These are phyloP conservation scores for Kodamaea anthophila DNA, from an alignment of 1,139 yeast genomes.

Conservation along the genomic window DNA sequence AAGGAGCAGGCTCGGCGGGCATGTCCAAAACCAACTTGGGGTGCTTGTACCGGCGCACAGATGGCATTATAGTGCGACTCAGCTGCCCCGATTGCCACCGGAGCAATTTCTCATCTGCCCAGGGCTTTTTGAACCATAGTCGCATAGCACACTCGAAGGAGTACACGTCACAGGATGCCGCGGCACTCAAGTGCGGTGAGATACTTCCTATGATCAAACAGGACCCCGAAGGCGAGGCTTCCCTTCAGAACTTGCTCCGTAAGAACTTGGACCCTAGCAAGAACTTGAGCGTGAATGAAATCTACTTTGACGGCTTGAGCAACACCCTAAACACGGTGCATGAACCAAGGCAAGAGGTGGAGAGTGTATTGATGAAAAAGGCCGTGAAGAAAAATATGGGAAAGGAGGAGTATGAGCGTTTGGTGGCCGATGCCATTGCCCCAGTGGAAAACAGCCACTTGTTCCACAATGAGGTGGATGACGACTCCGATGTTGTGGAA, in stretches of 20 bases:
- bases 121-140: conserved; percentile 74
- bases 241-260: conserved; percentile 36
- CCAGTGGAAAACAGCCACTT: conserved; percentile 23
- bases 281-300: conserved; percentile 34
- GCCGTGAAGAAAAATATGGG: conserved; percentile 21
- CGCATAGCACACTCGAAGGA: conserved; percentile 70
- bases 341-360: conserved; percentile 4
- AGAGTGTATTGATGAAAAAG: conserved; percentile 26
- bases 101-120: conserved; percentile 69
- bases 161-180: conserved; percentile 68
- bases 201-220: conserved; percentile 53
- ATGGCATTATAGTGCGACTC: conserved; percentile 62
- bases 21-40: conserved; percentile 26
- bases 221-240: conserved; percentile 49
- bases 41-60: conserved; percentile 65
- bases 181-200: conserved; percentile 66
- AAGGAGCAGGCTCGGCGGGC: conserved; percentile 6
- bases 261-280: conserved; percentile 36
- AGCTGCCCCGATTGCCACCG: conserved; percentile 66
- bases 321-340: conserved; percentile 16
- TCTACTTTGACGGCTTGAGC: conserved; percentile 32
- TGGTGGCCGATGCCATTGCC: conserved; percentile 20
- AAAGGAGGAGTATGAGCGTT: conserved; percentile 21
- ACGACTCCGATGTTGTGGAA: conserved; percentile 8
- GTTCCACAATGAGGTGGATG: conserved; percentile 26